Base-by-base conservation (phyloP, 768 basidiomycete genomes). In the Neoboletus brunneissimus region DNA sequence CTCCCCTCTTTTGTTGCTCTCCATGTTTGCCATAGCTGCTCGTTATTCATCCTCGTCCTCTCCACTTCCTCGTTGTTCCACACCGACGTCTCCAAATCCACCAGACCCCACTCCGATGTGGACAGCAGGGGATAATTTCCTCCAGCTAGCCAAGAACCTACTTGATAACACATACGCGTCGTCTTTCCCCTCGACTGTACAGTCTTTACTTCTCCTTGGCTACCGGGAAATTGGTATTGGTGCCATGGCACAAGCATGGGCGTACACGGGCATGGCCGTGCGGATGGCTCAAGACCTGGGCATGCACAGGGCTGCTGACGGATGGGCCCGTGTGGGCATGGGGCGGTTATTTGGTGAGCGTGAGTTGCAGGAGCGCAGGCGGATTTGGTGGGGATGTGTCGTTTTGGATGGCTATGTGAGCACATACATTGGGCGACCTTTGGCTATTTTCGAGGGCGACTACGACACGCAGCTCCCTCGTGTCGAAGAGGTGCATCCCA, bases 221-320 rank as follows among this genome's bases (percentile, higher is more conserved):
- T 94, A 89, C 66, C 80, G 92, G 9, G 91, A 95, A 71, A 81
- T 92, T 41, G 93, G 93, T 3, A 89, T 93, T 56, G 93, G 90
- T 44, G 84, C 89, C 18, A 95, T 94, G 91, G 87, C 88, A 9
- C 84, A 88, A 70, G 87, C 89, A 32, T 95, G 92, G 93, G 80
- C 85, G 11, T 91, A 88, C 66, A 81, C 86, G 20, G 91, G 92
- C 12, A 89, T 91, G 87, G 91, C 88, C 0, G 86, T 94, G 37
- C 81, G 93, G n/a, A 93, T 94, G 91, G 91, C 91, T 16, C 91
- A 91, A 72, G 91, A 93, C 70, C 70, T 93, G 53, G 91, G 91
- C 9, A 82, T 93, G 81, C 91, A 93, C 65, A 81, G 89, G 35
- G 81, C 79, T 60, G 88, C 91, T 31, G 90, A 92, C 65, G 83